Conservation (phyloP, 225 moss, liverwort and hornwort species). For the Takakia lepidozioides region DNA sequence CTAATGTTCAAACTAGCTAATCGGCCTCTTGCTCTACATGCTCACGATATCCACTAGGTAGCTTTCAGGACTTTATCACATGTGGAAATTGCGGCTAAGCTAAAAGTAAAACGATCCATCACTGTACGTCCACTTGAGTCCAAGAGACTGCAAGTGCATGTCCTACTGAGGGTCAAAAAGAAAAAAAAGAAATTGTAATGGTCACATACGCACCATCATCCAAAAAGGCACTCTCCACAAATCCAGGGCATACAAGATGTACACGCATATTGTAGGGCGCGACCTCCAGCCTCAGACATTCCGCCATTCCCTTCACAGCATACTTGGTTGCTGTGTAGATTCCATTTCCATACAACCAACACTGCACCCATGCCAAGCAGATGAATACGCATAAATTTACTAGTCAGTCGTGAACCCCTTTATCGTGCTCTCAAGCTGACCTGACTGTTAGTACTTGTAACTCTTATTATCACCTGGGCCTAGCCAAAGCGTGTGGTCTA, state of each 20-base stretch:
- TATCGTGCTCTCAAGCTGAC: too few species aligned
- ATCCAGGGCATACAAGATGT: conserved; percentile 76
- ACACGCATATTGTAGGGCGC: conserved; percentile 75
- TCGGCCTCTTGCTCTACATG: too few species aligned
- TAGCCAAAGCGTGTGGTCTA: too few species aligned
- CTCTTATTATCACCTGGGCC: neutral
- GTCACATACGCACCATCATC: conserved; percentile 45
- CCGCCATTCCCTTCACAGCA: conserved; percentile 80
- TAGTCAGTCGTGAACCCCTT: neutral
- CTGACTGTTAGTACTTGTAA: neutral
- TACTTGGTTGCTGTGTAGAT: conserved; percentile 80
- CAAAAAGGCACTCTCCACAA: conserved; percentile 54
- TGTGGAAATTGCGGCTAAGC: neutral
- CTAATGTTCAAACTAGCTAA: too few species aligned
- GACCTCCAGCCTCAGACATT: conserved; percentile 76
- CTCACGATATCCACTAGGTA: too few species aligned
- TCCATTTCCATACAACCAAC: conserved; percentile 78
- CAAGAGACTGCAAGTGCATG: neutral
- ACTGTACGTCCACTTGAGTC: neutral
- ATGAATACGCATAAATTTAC: neutral
- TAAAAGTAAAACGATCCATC: too few species aligned
- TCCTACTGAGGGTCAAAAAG: too few species aligned
- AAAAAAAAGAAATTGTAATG: too few species aligned
- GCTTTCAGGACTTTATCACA: too few species aligned
- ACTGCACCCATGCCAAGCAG: conserved; percentile 27